Evolutionary conservation across 1,284 basidiomycete species (phyloP), one percentile per base, ranked within the genome.

Genomic region (Boletus sp.): DNA sequence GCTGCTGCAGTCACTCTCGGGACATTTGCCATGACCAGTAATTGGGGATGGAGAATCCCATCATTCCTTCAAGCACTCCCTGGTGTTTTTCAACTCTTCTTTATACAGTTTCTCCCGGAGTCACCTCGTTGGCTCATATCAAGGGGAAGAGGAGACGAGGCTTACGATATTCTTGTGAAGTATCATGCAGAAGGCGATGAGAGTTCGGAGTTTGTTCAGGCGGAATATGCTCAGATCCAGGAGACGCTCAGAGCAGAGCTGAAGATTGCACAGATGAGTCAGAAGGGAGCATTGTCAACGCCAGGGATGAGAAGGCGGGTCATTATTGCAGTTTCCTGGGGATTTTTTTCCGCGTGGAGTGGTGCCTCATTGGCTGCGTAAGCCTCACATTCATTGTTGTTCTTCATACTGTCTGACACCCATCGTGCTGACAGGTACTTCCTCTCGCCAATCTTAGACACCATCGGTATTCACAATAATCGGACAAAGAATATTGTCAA

Each of bases 71-170:
- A 89, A 70, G 71, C 79, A 27, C 62, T 80, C 0, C 83, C 85
- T 1, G 80, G 81, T 49, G 23, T 74, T n/a, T 65, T 85, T 23
- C 83, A 84, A 64, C 67, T 87, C 28, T 60, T 62, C 17, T 83
- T 82, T 66, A 73, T 82, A 52, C 78, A 71, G 64, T 78, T 83
- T 63, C 74, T 86, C 25, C 85, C 85, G 7, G 83, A 88, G 68
- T 84, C 82, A 1, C 86, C 86, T 47, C 80, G 86, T 61, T 88
- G 83, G 83, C 76, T 87, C 17, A 75, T 87, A 54, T 79, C 80
- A 23, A 81, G 80, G 53, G 83, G 82, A 11, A 76, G 80, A n/a
- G 74, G 73, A 6, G 78, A 80, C 1, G 80, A 85, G 38, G 64
- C 67, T 2, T 50, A 47, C 2, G 17, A 50, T 27, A 46, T 66